Base-by-base conservation (phyloP, 352 stramenopile genomes). In the Vaucheria bursata region DNA sequence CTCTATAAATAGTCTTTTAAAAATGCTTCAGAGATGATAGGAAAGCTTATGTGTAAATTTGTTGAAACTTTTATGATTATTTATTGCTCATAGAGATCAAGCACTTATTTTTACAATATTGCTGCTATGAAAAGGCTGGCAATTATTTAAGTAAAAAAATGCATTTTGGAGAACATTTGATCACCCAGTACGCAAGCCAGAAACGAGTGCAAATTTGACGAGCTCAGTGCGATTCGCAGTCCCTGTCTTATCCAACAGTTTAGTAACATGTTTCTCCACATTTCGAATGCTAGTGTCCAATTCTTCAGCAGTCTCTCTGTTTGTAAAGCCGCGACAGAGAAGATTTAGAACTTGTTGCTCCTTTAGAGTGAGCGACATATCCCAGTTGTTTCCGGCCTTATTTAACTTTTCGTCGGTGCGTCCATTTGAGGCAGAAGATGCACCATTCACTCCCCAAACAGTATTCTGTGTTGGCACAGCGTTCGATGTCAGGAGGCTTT, bases 191-290 rank as follows among this genome's bases (percentile, higher is more conserved):
- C 25, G 1, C 8, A 73, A 34, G 25, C 67, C 67, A n/a, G 34
- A 18, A 2, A 12, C 8, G 25, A 73, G 8, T n/a, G 67, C 67
- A 73, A 66, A 73, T 6, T 64, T 40, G 25, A 77, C 74, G 18
- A 79, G 74, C 66, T 79, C 74, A 45, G 74, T 79, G 6, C 74
- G 2, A 25, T 79, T 79, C 31, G 31, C 40, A 8, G 40, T 78
- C 29, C 36, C 68, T 35, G 74, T 79, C 34, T 79, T 79, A 25
- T 32, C 52, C 2, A 79, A 72, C 74, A 79, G 38, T 5, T 25
- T 50, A 35, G 68, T 80, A 8, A 79, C 68, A 7, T 25, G 39
- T 35, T 77, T 79, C 74, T 79, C 74, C 65, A 79, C 74, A 6
- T 7, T 49, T 29, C 74, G 6, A 7, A 65, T 35, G 18, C 32